These are phyloP conservation scores for Ashbya aceris DNA, from an alignment of 1,139 yeast species.

Conservation along the genomic window DNA sequence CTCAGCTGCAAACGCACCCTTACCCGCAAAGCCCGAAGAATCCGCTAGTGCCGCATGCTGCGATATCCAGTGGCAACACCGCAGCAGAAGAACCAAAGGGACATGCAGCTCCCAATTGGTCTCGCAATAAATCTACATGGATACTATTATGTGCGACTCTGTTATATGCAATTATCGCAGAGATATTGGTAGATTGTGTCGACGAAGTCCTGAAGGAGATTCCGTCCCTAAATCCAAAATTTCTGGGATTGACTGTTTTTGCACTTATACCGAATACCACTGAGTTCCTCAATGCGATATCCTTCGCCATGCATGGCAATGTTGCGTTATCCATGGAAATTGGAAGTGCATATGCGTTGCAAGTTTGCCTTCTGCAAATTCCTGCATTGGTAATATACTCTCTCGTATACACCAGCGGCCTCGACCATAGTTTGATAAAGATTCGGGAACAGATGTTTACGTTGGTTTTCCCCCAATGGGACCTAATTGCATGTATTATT, in stretches of 20 bases:
- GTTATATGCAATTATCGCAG: conserved; percentile 88
- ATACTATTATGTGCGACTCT: conserved; percentile 78
- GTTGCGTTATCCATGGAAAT: conserved; percentile 96
- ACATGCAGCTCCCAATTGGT: conserved; percentile 98
- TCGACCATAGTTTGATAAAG: conserved; percentile 30
- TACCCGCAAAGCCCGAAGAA: conserved; percentile 5
- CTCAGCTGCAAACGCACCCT: conserved; percentile 15
- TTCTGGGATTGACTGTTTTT: conserved; percentile 86
- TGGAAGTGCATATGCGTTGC: conserved; percentile 95
- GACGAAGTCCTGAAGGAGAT: conserved; percentile 73
- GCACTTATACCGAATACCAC: conserved; percentile 96
- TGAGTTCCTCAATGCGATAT: conserved; percentile 91
- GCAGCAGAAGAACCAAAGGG: conserved; percentile 37
- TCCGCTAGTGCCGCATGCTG: conserved; percentile 1
- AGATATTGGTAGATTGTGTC: conserved; percentile 86
- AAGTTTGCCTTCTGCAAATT: conserved; percentile 89
- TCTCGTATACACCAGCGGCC: conserved; percentile 33
- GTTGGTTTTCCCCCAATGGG: conserved; percentile 92
- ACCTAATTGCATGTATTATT: conserved; percentile 73
- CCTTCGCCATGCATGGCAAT: conserved; percentile 92
- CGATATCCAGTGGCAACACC: conserved; percentile 5
- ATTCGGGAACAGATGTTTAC: conserved; percentile 54
- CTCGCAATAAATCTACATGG: conserved; percentile 73
- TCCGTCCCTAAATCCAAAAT: conserved; percentile 71
- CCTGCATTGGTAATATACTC: conserved; percentile 84